These are phyloP conservation scores for Gryganskiella cystojenkinii DNA, from an alignment of 192 early-diverging fungal species.

Conservation along the genomic window DNA sequence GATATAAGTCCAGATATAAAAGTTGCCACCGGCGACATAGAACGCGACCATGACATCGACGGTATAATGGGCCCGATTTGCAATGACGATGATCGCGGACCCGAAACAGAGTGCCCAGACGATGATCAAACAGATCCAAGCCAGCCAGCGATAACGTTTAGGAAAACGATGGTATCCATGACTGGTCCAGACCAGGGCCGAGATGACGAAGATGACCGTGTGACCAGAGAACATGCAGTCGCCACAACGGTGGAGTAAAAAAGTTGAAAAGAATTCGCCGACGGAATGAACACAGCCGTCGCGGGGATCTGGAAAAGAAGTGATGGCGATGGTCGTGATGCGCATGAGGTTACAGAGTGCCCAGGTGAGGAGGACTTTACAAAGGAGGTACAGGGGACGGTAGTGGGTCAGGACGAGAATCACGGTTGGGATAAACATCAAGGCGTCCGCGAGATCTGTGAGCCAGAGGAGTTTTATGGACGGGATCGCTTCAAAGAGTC, in stretches of 20 bases:
- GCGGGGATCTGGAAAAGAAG: constrained; percentile 72
- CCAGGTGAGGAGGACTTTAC: constrained; percentile 63
- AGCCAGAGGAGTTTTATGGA: constrained; percentile 63
- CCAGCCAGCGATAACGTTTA: constrained; percentile 42
- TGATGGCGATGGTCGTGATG: constrained; percentile 73
- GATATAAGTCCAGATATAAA: constrained; percentile 51
- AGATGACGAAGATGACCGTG: constrained; percentile 70
- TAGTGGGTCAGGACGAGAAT: constrained; percentile 63
- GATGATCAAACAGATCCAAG: constrained; percentile 50
- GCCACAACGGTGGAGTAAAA: constrained; percentile 69
- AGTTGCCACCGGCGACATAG: constrained; percentile 64
- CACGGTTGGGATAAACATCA: constrained; percentile 64
- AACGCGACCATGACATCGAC: constrained; percentile 71
- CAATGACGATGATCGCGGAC: constrained; percentile 67
- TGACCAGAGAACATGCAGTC: constrained; percentile 76
- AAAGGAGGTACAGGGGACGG: constrained; percentile 65
- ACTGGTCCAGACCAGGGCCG: constrained; percentile 68
- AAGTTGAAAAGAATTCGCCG: constrained; percentile 68
- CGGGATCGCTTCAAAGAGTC: constrained; percentile 68
- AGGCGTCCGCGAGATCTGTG: constrained; percentile 70
- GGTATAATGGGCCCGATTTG: constrained; percentile 73
- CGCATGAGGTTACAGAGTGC: constrained; percentile 65
- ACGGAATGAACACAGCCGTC: constrained; percentile 63
- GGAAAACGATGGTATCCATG: constrained; percentile 57
- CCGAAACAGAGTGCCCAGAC: constrained; percentile 63